Conservation (phyloP, 2,329 filamentous ascomycete species). For the Fusarium phyllophilum region DNA sequence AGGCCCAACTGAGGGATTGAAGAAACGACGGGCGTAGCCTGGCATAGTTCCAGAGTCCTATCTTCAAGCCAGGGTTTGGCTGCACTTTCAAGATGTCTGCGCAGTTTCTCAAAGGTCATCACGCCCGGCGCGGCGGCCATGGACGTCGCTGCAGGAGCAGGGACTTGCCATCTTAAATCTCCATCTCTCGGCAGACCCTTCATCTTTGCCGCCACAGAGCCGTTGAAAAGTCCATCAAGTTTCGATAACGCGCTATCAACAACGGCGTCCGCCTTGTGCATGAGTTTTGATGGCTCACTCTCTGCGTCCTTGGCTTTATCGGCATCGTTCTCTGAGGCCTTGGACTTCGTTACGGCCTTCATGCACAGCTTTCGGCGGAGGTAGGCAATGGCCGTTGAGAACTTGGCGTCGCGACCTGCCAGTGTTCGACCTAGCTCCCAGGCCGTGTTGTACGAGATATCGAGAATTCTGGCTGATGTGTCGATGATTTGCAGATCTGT, state of each 20-base stretch:
- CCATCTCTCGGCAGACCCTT: neutral
- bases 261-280: neutral
- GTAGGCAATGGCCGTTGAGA: neutral
- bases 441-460: neutral
- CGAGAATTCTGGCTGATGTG: neutral
- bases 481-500: neutral
- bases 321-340: neutral
- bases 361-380: neutral
- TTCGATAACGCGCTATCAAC: neutral
- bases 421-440: neutral
- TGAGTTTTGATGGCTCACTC: neutral
- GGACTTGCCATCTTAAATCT: neutral
- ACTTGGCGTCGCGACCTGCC: neutral
- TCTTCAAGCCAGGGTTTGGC: neutral
- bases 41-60: neutral
- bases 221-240: neutral
- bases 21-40: neutral
- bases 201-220: neutral
- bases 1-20: neutral
- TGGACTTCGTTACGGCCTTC: neutral
- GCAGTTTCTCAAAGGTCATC: neutral
- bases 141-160: neutral
- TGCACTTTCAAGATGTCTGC: neutral
- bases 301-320: neutral
- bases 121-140: neutral